Conservation (phyloP, 2,329 filamentous ascomycete genomes). For the Trichophyton mentagrophytes region DNA sequence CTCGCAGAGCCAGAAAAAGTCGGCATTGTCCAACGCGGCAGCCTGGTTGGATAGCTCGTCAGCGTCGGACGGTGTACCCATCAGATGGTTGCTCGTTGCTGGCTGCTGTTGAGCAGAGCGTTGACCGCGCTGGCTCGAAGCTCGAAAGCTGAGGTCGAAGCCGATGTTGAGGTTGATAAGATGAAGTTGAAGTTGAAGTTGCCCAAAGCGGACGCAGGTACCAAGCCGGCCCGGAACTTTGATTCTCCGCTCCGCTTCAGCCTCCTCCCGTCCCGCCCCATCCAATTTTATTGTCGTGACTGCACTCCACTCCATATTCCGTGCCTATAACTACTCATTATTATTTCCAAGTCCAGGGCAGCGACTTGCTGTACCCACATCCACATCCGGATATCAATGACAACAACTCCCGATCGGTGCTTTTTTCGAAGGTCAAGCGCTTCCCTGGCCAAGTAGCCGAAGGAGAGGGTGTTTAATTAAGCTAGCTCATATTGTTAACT, state of each 20-base stretch:
- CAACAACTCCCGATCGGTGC: no score
- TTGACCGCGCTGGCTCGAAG: background rate
- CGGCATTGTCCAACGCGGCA: background rate
- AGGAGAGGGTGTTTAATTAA: background rate
- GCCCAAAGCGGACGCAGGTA: slow-evolving; percentile 2
- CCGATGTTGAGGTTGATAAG: background rate
- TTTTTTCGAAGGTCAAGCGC: background rate
- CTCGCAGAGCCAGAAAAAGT: background rate
- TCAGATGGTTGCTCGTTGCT: background rate
- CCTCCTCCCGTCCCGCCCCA: background rate
- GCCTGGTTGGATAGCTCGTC: background rate
- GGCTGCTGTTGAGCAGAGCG: background rate
- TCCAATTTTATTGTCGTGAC: no score
- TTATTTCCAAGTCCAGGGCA: no score
- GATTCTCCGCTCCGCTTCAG: background rate
- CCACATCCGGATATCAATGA: no score
- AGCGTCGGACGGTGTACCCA: background rate
- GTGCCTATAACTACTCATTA: no score
- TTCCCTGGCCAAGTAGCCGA: background rate
- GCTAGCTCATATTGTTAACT: no score
- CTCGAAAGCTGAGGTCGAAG: background rate
- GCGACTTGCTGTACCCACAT: no score
- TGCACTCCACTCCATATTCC: no score
- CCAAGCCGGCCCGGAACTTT: background rate
- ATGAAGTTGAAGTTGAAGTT: background rate